Conservation (phyloP, 352 stramenopile species). For the Pythium apleroticum region DNA sequence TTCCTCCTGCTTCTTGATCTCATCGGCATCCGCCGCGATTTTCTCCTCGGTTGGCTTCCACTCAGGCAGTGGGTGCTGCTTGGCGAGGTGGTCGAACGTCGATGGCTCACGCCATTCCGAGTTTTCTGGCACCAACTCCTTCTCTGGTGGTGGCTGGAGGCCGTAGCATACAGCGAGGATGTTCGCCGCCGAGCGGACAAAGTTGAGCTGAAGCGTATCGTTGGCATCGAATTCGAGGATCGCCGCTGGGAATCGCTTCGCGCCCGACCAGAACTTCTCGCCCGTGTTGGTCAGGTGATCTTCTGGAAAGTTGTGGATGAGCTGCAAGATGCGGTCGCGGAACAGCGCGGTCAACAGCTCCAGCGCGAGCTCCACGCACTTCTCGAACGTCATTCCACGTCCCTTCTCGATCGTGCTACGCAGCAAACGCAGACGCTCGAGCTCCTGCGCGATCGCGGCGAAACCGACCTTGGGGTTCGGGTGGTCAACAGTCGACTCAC, state of each 20-base stretch:
- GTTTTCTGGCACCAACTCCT: conserved; percentile 70
- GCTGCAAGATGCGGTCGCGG: conserved; percentile 88
- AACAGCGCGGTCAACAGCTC: conserved; percentile 80
- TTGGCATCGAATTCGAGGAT: conserved; percentile 59
- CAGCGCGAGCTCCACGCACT: conserved; percentile 68
- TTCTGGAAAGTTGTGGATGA: conserved; percentile 84
- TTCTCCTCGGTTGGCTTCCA: conserved; percentile 81
- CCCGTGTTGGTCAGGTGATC: conserved; percentile 81
- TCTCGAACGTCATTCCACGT: conserved; percentile 61
- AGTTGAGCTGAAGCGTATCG: conserved; percentile 73
- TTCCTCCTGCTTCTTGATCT: conserved; percentile 46
- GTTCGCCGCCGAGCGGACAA: conserved; percentile 77
- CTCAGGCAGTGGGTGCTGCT: conserved; percentile 38
- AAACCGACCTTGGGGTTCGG: conserved; percentile 67
- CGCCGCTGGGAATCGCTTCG: conserved; percentile 80
- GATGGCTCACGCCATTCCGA: conserved; percentile 77
- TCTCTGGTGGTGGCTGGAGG: conserved; percentile 66
- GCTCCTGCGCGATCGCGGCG: conserved; percentile 67
- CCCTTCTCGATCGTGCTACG: conserved; percentile 55
- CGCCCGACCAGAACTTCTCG: conserved; percentile 84
- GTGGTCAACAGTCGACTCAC: conserved; percentile 68
- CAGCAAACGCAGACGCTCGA: conserved; percentile 65
- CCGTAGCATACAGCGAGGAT: conserved; percentile 81
- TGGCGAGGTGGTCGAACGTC: conserved; percentile 58
- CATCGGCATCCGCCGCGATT: conserved; percentile 69